A percentile compares a stretch with the other conserved stretches of the same genome.
phyloP scores from a whole-genome alignment of 2,329 filamentous ascomycete species.

The Aspergillus candidus region DNA sequence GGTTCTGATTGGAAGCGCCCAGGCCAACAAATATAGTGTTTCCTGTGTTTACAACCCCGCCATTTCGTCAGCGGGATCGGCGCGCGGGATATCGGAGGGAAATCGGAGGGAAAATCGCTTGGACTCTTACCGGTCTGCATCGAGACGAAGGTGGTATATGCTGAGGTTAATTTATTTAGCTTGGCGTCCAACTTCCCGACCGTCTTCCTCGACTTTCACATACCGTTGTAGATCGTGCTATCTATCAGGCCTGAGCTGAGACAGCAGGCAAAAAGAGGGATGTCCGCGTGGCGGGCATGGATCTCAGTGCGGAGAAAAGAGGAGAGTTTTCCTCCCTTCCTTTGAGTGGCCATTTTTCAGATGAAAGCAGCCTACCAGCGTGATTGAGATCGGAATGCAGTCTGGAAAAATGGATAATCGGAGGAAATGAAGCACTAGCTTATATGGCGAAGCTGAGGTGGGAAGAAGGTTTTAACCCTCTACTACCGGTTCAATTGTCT shows the following conservation, averaged over 20 bases:
- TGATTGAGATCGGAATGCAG: too few relatives aligned
- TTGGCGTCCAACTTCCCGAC: too few relatives aligned
- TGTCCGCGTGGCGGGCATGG: conserved; percentile 18
- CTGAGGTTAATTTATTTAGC: conserved; percentile 14
- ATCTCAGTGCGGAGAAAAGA: conserved; percentile 17
- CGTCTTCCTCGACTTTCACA: not conserved
- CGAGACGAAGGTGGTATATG: conserved; percentile 41
- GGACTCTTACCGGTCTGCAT: conserved; percentile 29
- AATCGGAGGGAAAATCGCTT: not conserved
- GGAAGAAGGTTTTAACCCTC: too few relatives aligned
- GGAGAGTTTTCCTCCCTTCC: not conserved
- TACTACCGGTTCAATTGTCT: too few relatives aligned
- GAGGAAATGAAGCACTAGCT: too few relatives aligned
- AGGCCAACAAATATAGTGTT: conserved; percentile 42
- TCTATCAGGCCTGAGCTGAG: conserved; percentile 24
- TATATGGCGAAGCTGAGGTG: too few relatives aligned
- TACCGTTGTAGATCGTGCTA: conserved; percentile 28
- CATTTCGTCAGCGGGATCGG: not conserved
- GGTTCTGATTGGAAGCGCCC: conserved; percentile 37
- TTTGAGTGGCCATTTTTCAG: not conserved
- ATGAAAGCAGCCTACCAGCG: too few relatives aligned
- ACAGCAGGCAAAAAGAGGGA: conserved; percentile 24
- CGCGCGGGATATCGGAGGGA: not conserved
- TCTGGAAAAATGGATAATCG: not conserved
- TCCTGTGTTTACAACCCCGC: conserved; percentile 15